Conservation (phyloP, 1,139 yeast genomes). For the Sugiyamaella novakii region DNA sequence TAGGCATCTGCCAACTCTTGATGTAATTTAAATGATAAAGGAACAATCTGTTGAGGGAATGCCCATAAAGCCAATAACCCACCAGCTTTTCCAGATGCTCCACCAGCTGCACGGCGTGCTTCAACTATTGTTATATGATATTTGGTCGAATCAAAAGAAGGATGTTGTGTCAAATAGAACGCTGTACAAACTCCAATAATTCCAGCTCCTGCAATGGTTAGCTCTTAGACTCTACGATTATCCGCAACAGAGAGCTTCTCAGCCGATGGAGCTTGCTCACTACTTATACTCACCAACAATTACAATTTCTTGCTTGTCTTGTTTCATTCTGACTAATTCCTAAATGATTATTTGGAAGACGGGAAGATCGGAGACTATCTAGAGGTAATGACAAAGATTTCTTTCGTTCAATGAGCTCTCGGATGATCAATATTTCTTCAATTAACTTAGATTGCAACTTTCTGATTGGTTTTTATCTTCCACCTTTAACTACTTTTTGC, state of each 20-base stretch:
- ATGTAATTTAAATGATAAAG: slow-evolving; percentile 82
- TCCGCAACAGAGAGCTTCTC: no score
- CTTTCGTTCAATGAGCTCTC: no score
- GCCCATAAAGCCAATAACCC: slow-evolving; percentile 95
- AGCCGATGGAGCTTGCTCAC: no score
- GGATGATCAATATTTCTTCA: no score
- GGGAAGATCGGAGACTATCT: slow-evolving; percentile 1
- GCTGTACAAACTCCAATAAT: slow-evolving; percentile 96
- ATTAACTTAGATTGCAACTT: no score
- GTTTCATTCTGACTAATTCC: slow-evolving; percentile 15
- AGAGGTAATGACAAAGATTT: no score
- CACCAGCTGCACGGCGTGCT: slow-evolving; percentile 92
- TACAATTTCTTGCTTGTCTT: slow-evolving; percentile 40
- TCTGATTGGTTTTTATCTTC: no score
- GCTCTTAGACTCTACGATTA: no score
- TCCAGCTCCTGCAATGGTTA: slow-evolving; percentile 67
- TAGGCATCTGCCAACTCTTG: slow-evolving; percentile 76
- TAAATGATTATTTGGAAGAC: no score
- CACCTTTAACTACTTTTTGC: no score
- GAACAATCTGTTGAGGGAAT: slow-evolving; percentile 92
- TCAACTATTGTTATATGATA: slow-evolving; percentile 88
- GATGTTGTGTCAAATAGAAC: slow-evolving; percentile 81
- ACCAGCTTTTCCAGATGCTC: slow-evolving; percentile 98
- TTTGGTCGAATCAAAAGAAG: slow-evolving; percentile 67
- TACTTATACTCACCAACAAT: slow-evolving; percentile 44